A percentile compares a stretch with the other conserved stretches of the same genome.
Evolutionary conservation across 2,329 filamentous ascomycete species (phyloP).

Genomic region (Phoma herbarum): DNA sequence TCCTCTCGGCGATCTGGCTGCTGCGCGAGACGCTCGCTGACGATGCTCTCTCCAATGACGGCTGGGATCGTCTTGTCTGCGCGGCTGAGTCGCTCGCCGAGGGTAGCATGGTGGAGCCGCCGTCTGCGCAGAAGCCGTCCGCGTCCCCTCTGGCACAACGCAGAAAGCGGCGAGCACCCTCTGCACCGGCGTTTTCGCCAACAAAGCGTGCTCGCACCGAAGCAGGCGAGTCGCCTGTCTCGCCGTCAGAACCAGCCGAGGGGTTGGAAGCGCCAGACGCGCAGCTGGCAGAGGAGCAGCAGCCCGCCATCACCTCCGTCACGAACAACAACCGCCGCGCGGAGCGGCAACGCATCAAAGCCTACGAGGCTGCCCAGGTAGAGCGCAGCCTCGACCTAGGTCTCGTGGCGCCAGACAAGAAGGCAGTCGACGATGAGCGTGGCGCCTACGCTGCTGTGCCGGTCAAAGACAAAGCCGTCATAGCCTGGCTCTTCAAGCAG

Average conservation of each 20-base stretch:
- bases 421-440: background rate
- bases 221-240: too few species aligned
- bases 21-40: slow-evolving; percentile 9
- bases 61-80: background rate
- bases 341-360: background rate
- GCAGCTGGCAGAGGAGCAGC: background rate
- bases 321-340: background rate
- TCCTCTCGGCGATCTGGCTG: slow-evolving; percentile 7
- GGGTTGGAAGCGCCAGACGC: too few species aligned
- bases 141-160: background rate
- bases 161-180: background rate
- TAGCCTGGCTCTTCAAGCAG: background rate
- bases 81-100: slow-evolving; percentile 1
- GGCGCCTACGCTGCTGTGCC: background rate
- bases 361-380: background rate
- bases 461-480: background rate
- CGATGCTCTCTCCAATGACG: background rate
- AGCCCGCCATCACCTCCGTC: background rate
- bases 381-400: background rate
- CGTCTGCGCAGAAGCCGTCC: slow-evolving; percentile 4
- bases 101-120: background rate
- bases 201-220: too few species aligned
- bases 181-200: background rate
- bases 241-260: too few species aligned
- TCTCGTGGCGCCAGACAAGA: background rate